Evolutionary conservation across 106 monocot genomes (phyloP).

Genomic region (Acorus gramineus): DNA sequence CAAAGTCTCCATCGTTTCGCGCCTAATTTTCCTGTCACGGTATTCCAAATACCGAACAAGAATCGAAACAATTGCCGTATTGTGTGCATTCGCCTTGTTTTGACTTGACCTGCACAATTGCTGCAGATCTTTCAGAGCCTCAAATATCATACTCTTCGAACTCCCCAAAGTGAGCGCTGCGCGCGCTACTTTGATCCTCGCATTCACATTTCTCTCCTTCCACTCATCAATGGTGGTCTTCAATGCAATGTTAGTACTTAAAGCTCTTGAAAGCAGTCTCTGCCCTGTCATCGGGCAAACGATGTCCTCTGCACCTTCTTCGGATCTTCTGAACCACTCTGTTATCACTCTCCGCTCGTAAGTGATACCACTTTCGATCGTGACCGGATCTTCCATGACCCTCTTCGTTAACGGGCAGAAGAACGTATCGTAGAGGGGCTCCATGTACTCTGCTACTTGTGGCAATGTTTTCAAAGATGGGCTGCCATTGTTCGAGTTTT

Average conservation of each 20-base stretch:
- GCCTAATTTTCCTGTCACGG: conserved; percentile 23
- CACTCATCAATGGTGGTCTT: conserved; percentile 49
- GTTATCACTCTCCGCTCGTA: conserved; percentile 48
- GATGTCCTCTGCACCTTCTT: conserved; percentile 2
- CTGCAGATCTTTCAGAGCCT: conserved; percentile 46
- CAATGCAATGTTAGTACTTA: conserved; percentile 41
- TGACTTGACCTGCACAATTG: conserved; percentile 12
- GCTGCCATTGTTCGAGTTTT: not conserved
- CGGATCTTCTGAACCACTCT: conserved; percentile 34
- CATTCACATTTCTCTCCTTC: conserved; percentile 43
- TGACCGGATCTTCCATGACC: conserved; percentile 66
- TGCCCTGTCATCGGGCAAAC: conserved; percentile 40
- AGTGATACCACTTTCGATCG: conserved; percentile 47
- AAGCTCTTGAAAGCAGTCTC: conserved; percentile 20
- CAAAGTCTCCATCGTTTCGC: conserved; percentile 30
- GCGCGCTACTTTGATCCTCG: conserved; percentile 34
- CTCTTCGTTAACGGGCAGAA: conserved; percentile 69
- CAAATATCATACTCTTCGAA: conserved; percentile 30
- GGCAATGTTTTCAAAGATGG: conserved; percentile 6
- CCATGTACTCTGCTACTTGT: conserved; percentile 21
- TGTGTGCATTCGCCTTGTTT: conserved; percentile 29
- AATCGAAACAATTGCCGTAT: conserved; percentile 36
- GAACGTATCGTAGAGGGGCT: conserved; percentile 56
- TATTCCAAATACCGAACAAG: conserved; percentile 30
- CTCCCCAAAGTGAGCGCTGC: conserved; percentile 12